phyloP scores from a whole-genome alignment of 176 grass and related monocot genomes.

The Carex pumila region DNA sequence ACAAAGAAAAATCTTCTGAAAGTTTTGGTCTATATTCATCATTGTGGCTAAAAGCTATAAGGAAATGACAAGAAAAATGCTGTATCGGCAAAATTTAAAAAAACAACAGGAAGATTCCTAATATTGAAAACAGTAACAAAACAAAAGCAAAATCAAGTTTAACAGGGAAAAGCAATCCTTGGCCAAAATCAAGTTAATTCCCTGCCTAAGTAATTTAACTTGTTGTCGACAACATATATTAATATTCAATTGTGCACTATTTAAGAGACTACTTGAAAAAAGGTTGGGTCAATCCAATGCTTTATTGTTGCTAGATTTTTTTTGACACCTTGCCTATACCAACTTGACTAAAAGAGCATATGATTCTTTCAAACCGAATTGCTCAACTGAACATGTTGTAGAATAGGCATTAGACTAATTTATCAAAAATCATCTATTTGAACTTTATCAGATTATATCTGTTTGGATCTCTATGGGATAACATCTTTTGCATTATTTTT shows the following conservation, averaged over 20 bases:
- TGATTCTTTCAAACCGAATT: too few species aligned
- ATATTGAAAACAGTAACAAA: not conserved
- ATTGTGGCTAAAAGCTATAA: not conserved
- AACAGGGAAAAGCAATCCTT: not conserved
- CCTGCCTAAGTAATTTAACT: not conserved
- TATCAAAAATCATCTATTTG: not conserved
- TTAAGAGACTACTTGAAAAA: too few species aligned
- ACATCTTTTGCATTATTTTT: not conserved
- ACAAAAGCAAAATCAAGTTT: too few species aligned
- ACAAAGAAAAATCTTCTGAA: too few species aligned
- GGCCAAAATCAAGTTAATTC: not conserved
- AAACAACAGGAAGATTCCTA: not conserved
- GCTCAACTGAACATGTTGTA: not conserved
- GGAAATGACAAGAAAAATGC: too few species aligned
- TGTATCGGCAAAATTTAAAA: too few species aligned
- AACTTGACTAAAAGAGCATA: too few species aligned
- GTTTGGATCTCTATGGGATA: not conserved
- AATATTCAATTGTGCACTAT: too few species aligned
- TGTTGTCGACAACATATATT: not conserved
- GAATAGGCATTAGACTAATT: not conserved
- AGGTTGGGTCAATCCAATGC: too few species aligned
- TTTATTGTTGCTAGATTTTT: too few species aligned
- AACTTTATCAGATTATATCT: not conserved
- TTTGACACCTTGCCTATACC: too few species aligned
- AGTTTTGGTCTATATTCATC: slow-evolving; percentile 21